A percentile compares a stretch with the other conserved stretches of the same genome.
phyloP scores from a whole-genome alignment of 768 basidiomycete species.

The Hericium rajendrae region DNA sequence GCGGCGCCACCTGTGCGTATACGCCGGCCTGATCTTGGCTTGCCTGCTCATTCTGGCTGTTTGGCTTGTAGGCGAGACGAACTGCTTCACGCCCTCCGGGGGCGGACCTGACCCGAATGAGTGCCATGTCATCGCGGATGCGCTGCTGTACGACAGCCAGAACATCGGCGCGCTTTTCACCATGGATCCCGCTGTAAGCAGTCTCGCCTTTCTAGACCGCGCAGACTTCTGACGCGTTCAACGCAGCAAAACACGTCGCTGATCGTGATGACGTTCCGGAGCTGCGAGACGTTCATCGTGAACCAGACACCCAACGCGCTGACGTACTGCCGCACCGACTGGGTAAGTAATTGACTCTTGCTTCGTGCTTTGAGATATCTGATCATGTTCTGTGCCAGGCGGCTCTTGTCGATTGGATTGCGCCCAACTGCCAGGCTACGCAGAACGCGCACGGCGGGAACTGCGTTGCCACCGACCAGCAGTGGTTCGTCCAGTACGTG shows the following conservation, averaged over 20 bases:
- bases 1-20: neutral
- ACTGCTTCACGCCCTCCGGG: slow-evolving; percentile 37
- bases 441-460: slow-evolving; percentile 43
- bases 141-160: slow-evolving; percentile 35
- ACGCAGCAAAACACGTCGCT: slow-evolving; percentile 24
- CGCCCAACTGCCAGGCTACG: slow-evolving; percentile 36
- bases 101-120: slow-evolving; percentile 41
- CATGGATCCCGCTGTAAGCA: slow-evolving; percentile 1
- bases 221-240: neutral
- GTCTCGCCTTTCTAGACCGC: neutral
- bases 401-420: slow-evolving; percentile 33
- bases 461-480: slow-evolving; percentile 36
- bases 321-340: slow-evolving; percentile 38
- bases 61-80: slow-evolving; percentile 16
- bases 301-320: slow-evolving; percentile 33
- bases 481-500: slow-evolving; percentile 34
- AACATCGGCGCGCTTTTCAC: slow-evolving; percentile 27
- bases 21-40: no score
- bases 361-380: no score
- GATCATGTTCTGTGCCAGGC: slow-evolving; percentile 4
- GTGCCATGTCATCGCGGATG: slow-evolving; percentile 41
- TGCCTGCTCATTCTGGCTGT: no score
- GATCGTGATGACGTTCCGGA: slow-evolving; percentile 30
- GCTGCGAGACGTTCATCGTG: slow-evolving; percentile 38
- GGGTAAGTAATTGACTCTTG: slow-evolving; percentile 28